Conservation (phyloP, 176 grass and related monocot genomes). For the Paspalum notatum region DNA sequence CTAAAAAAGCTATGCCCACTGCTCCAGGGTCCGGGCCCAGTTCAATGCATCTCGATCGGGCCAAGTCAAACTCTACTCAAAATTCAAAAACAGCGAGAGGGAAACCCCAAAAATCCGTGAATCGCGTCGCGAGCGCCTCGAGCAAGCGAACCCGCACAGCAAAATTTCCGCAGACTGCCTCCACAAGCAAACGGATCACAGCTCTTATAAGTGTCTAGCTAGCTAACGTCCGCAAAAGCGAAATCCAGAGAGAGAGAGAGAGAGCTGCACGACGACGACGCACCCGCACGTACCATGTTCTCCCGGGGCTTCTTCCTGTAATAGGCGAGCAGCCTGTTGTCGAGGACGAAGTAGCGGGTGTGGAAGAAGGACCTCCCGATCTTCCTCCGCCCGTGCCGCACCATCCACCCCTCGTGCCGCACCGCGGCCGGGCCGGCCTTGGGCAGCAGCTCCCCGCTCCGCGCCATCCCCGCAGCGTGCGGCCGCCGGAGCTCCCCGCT, state of each 20-base stretch:
- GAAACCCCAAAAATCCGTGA: neutral
- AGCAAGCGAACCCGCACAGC: neutral
- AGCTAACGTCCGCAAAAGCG: too few relatives aligned
- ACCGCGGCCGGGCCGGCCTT: slow-evolving; percentile 26
- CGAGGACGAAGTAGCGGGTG: slow-evolving; percentile 84
- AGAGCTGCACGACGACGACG: too few relatives aligned
- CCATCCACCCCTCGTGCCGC: slow-evolving; percentile 81
- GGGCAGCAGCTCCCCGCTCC: slow-evolving; percentile 40
- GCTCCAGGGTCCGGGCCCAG: neutral
- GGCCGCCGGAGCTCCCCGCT: slow-evolving; percentile 27
- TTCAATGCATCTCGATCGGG: slow-evolving; percentile 11
- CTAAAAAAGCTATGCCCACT: neutral
- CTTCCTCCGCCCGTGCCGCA: slow-evolving; percentile 83
- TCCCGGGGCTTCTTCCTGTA: slow-evolving; percentile 89
- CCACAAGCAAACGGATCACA: too few relatives aligned
- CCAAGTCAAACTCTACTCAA: slow-evolving; percentile 30
- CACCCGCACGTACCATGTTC: slow-evolving; percentile 52
- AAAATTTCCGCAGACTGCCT: neutral
- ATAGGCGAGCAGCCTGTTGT: slow-evolving; percentile 66
- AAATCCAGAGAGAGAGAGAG: too few relatives aligned
- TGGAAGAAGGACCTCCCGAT: slow-evolving; percentile 83
- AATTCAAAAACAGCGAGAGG: slow-evolving; percentile 16
- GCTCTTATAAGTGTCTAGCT: too few relatives aligned
- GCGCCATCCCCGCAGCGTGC: slow-evolving; percentile 7
- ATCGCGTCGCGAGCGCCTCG: neutral